Conservation (phyloP, 768 basidiomycete species). For the Ramaria sp. region DNA sequence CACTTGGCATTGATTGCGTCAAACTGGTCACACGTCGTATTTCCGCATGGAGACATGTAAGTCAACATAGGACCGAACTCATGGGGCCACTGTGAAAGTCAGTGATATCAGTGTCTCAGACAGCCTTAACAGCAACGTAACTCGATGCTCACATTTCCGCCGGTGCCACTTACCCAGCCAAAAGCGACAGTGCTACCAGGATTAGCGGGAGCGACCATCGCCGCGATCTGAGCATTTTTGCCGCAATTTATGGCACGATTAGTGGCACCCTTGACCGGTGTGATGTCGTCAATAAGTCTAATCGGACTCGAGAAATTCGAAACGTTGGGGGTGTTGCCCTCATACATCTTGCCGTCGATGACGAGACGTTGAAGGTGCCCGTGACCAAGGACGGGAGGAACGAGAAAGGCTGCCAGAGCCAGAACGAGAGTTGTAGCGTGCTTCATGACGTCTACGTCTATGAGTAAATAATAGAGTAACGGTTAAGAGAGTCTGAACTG, state of each 20-base stretch:
- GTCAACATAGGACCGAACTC: slow-evolving; percentile 62
- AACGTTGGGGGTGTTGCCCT: slow-evolving; percentile 33
- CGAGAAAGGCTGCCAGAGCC: slow-evolving; percentile 14
- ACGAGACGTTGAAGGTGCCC: slow-evolving; percentile 31
- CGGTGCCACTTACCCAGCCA: slow-evolving; percentile 41
- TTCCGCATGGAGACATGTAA: slow-evolving; percentile 58
- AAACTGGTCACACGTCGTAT: slow-evolving; percentile 47
- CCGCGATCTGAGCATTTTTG: slow-evolving; percentile 35
- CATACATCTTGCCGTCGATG: slow-evolving; percentile 34
- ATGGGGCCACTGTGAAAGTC: slow-evolving; percentile 34
- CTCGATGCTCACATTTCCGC: slow-evolving; percentile 17
- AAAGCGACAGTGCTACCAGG: slow-evolving; percentile 47
- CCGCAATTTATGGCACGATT: slow-evolving; percentile 56
- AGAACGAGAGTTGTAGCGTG: slow-evolving; percentile 2
- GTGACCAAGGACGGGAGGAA: slow-evolving; percentile 27
- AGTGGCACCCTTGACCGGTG: slow-evolving; percentile 43
- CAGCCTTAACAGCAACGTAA: background rate
- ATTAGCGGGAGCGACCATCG: slow-evolving; percentile 41
- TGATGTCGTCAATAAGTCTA: slow-evolving; percentile 31
- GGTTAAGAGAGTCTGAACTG: background rate
- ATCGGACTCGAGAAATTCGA: slow-evolving; percentile 24
- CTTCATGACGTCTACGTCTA: slow-evolving; percentile 9
- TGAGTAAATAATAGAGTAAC: background rate
- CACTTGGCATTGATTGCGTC: slow-evolving; percentile 47
- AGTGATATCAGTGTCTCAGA: background rate